Conservation (phyloP, 2,329 filamentous ascomycete species). For the Tolypocladium nubicola region DNA sequence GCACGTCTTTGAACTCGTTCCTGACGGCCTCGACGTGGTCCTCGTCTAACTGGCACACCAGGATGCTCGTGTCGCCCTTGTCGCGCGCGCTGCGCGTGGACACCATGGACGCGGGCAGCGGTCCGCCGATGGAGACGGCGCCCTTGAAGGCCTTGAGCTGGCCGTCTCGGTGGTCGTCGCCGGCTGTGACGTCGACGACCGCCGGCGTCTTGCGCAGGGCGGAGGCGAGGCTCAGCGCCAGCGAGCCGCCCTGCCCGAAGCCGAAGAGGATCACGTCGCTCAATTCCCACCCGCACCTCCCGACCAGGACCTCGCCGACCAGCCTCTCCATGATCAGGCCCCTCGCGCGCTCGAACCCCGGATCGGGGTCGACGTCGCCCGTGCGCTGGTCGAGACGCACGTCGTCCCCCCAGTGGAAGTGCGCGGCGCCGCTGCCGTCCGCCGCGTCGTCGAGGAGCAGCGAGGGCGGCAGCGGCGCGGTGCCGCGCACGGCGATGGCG, state of each 20-base stretch:
- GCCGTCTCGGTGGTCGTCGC: constrained; percentile 3
- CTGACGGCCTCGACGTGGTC: constrained; percentile 54
- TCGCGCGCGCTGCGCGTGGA: constrained; percentile 29
- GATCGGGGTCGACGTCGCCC: constrained; percentile 49
- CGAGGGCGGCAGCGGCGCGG: constrained; percentile 56
- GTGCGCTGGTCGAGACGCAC: constrained; percentile 38
- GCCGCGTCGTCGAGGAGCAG: constrained; percentile 35
- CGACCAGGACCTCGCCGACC: constrained; percentile 39
- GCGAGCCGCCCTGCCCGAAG: constrained; percentile 56
- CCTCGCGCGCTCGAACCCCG: constrained; percentile 44
- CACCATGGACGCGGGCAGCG: constrained; percentile 42
- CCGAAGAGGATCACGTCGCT: constrained; percentile 55
- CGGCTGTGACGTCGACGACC: constrained; percentile 21
- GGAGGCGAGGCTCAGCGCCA: constrained; percentile 46
- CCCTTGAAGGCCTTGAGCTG: constrained; percentile 34
- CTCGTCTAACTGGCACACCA: constrained; percentile 51
- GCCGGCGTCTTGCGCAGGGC: constrained; percentile 24
- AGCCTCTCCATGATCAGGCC: constrained; percentile 37
- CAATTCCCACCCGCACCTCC: constrained; percentile 46
- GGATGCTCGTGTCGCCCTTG: constrained; percentile 52
- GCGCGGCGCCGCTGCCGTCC: constrained; percentile 12
- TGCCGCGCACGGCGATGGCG: constrained; percentile 63
- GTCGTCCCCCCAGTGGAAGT: constrained; percentile 61
- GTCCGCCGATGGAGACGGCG: constrained; percentile 52
- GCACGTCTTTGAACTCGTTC: constrained; percentile 54